Percentiles rank a stretch among this genome's conserved stretches.
phyloP scores from a whole-genome alignment of 164 flowering plant genomes.

The Liquidambar formosana region DNA sequence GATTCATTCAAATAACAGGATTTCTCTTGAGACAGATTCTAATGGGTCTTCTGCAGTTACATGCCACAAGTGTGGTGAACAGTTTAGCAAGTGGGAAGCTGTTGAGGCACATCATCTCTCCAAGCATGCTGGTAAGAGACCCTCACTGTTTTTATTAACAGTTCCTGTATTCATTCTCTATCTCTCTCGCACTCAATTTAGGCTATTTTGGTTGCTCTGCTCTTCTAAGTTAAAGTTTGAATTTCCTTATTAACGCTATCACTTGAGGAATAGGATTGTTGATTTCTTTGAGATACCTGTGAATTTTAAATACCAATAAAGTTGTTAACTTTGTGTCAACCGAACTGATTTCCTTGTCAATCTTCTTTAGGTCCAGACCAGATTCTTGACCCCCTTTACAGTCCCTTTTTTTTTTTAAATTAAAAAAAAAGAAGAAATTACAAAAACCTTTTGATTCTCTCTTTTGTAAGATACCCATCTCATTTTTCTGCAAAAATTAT shows the following conservation, averaged over 20 bases:
- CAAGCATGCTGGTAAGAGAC: conserved; percentile 82
- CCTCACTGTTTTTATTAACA: not conserved
- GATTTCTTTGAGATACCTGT: no score
- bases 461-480: no score
- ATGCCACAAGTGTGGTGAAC: conserved; percentile 90
- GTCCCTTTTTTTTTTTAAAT: not conserved
- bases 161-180: no score
- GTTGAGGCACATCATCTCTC: conserved; percentile 91
- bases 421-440: not conserved
- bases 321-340: no score
- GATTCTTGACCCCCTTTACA: no score
- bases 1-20: conserved; percentile 33
- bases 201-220: conserved; percentile 5
- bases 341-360: no score
- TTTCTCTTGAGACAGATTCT: conserved; percentile 39
- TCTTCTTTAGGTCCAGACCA: no score
- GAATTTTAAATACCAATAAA: no score
- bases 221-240: not conserved
- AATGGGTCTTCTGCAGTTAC: conserved; percentile 45
- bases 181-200: no score
- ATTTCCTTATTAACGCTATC: not conserved
- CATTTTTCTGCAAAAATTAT: not conserved
- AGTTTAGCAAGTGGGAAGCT: conserved; percentile 83
- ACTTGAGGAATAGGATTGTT: no score
- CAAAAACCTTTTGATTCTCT: no score